These are phyloP conservation scores for Staphylotrichum tortipilum DNA, from an alignment of 495 filamentous ascomycete genomes.

Conservation along the genomic window DNA sequence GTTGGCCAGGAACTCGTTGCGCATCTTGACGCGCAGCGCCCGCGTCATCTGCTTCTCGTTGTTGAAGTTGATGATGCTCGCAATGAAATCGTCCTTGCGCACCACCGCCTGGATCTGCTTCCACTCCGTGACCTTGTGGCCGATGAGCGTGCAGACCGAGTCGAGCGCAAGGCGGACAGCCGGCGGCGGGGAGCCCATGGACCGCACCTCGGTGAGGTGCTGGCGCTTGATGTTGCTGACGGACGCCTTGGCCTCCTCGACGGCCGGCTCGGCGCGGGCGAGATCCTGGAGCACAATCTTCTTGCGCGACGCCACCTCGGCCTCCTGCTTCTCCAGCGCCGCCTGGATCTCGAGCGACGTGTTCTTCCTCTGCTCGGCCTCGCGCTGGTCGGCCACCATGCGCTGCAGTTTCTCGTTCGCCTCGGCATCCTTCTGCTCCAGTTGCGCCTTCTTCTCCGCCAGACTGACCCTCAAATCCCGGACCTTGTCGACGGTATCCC, in stretches of 20 bases:
- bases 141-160: constrained; percentile 87
- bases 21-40: constrained; percentile 73
- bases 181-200: constrained; percentile 84
- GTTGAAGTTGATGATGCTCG: constrained; percentile 94
- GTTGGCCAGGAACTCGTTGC: constrained; percentile 81
- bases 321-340: constrained; percentile 80
- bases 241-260: constrained; percentile 83
- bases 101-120: constrained; percentile 81
- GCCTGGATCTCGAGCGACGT: constrained; percentile 81
- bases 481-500: constrained; percentile 97
- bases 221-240: constrained; percentile 97
- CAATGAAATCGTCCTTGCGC: constrained; percentile 91
- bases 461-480: constrained; percentile 81
- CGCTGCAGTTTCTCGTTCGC: constrained; percentile 94
- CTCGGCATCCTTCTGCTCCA: constrained; percentile 88
- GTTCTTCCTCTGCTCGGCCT: constrained; percentile 85
- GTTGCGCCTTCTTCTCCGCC: constrained; percentile 83
- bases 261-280: constrained; percentile 85
- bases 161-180: constrained; percentile 89
- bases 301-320: constrained; percentile 72
- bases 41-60: constrained; percentile 94
- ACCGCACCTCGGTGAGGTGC: constrained; percentile 93
- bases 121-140: constrained; percentile 85
- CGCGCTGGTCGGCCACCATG: constrained; percentile 93
- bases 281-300: constrained; percentile 83